Conservation (phyloP, 768 basidiomycete species). For the Agaricus blazei region DNA sequence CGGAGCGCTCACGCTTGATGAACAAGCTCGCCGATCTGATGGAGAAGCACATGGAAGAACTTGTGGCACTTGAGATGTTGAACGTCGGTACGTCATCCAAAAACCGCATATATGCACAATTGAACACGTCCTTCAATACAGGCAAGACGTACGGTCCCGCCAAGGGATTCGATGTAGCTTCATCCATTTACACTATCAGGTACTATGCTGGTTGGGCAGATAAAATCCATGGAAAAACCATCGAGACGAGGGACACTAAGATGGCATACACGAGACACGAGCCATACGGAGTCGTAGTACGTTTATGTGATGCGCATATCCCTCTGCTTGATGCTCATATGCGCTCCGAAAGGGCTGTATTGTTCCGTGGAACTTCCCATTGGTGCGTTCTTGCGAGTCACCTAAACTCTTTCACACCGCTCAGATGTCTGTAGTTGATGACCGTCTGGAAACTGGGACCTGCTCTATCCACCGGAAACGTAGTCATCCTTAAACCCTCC, state of each 20-base stretch:
- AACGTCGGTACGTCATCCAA: conserved; percentile 46
- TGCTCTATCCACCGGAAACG: conserved; percentile 74
- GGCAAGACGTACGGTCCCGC: conserved; percentile 53
- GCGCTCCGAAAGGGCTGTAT: conserved; percentile 34
- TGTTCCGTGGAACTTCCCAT: conserved; percentile 60
- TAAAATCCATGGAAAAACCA: conserved; percentile 72
- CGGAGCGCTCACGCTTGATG: conserved; percentile 49
- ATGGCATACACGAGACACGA: conserved; percentile 68
- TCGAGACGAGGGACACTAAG: conserved; percentile 59
- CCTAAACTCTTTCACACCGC: neutral
- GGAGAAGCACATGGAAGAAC: conserved; percentile 53
- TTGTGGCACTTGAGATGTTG: conserved; percentile 70
- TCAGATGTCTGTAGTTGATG: conserved; percentile 31
- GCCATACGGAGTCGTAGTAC: conserved; percentile 48
- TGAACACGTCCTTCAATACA: conserved; percentile 11
- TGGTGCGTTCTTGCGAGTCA: conserved; percentile 12
- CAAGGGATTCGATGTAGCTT: conserved; percentile 44
- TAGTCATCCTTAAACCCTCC: conserved; percentile 72
- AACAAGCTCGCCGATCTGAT: conserved; percentile 61
- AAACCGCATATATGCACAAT: neutral
- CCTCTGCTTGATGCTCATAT: too few species aligned
- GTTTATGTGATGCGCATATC: conserved; percentile 1
- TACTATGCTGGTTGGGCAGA: conserved; percentile 94
- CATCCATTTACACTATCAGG: conserved; percentile 45
- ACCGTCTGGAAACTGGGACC: conserved; percentile 68